Percentiles rank a stretch among this genome's conserved stretches.
These are phyloP conservation scores for Melaleuca alternifolia DNA, from an alignment of 345 rosid genomes.

Conservation along the genomic window DNA sequence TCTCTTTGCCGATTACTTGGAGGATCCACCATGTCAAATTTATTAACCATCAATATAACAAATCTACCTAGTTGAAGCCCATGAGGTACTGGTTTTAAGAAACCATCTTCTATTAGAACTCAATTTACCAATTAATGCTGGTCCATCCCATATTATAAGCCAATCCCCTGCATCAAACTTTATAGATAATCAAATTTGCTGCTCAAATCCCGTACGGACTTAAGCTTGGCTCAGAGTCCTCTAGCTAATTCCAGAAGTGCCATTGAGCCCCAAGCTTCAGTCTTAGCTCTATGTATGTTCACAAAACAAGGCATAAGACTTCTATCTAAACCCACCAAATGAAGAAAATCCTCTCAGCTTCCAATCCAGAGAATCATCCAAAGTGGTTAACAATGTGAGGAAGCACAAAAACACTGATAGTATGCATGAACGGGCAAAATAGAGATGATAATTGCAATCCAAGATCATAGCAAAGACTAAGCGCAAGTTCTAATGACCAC, in stretches of 20 bases:
- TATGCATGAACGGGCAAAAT: not conserved
- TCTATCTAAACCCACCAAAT: not conserved
- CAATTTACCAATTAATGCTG: not conserved
- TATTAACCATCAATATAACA: not conserved
- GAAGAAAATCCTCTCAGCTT: not conserved
- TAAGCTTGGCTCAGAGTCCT: not conserved
- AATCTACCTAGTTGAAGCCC: not conserved
- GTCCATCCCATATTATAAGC: not conserved
- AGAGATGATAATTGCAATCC: not conserved
- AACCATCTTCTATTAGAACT: not conserved
- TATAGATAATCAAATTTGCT: not conserved
- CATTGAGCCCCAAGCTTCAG: not conserved
- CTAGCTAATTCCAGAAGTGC: not conserved
- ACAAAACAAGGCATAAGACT: not conserved
- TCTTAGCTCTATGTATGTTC: not conserved
- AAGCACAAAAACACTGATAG: not conserved
- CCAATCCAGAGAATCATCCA: not conserved
- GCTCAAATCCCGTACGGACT: not conserved
- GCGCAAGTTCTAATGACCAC: not conserved
- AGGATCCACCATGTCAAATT: not conserved
- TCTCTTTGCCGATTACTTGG: not conserved
- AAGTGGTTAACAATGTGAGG: not conserved
- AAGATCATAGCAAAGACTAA: not conserved
- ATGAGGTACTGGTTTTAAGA: not conserved
- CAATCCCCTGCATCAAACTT: not conserved